Base-by-base conservation (phyloP, 345 rosid species). In the Clarkia xantiana region DNA sequence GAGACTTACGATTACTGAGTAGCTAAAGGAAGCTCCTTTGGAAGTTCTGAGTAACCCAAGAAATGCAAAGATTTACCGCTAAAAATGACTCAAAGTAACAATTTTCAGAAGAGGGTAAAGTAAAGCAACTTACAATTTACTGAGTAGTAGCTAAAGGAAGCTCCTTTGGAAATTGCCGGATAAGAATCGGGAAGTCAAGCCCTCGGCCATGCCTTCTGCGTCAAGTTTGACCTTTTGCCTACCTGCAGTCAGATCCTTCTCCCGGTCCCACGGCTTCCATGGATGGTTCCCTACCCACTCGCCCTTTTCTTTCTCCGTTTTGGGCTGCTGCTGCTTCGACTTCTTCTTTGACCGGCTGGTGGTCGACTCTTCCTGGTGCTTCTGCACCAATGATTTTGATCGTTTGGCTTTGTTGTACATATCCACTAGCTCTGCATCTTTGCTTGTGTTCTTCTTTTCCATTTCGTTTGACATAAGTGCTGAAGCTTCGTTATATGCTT, bases 201-300 rank as follows among this genome's bases (percentile, higher is more conserved):
- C 94, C 55, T 77, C 66, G 45, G 68, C 73, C 88, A 86, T 81
- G 57, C 63, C 63, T 1, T 77, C 84, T 0, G 91, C 41, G 56
- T 83, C 93, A 0, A 90, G 58, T 10, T 86, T 83, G 46, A 81
- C 71, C 14, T 42, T 71, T 60, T 79, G 76, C 67, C 97, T 77
- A 51, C 93, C 96, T 0, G 89, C 94, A 3, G 50, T 57, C 22
- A 86, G 67, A 67, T 86, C 98, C 63, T 81, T 86, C 61, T 90
- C 96, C 4, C 93, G 76, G 56, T 90, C 98, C 96, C 94, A 86
- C 7, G 98, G 98, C 72, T 79, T 91, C 95, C 96, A 91, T 4
- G 94, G 93, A 69, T 86, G 98, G 8, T 86, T 71, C 23, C 83
- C 96, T 3, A 44, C 67, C 96, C 98, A 89, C 59, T 86, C 97